Evolutionary conservation across 2,329 filamentous ascomycete species (phyloP).

Genomic region (Colletotrichum orchidophilum): DNA sequence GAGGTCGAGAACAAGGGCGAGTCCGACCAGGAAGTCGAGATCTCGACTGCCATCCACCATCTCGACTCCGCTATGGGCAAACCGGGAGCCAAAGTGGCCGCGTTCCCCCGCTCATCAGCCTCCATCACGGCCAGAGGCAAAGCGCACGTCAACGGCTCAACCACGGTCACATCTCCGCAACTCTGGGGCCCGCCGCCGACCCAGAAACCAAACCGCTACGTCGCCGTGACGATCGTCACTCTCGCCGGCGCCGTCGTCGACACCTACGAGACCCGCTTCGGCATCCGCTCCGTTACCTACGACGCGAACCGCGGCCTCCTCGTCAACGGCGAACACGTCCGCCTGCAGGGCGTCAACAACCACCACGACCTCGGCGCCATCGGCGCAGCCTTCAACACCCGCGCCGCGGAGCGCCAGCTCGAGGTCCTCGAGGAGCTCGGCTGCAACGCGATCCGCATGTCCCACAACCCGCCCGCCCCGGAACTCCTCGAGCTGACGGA

Average conservation of each 20-base stretch:
- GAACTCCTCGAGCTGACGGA: constrained; percentile 62
- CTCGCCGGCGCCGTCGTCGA: constrained; percentile 44
- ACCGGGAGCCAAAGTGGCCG: constrained; percentile 41
- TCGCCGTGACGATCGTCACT: constrained; percentile 53
- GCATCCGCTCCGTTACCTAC: constrained; percentile 55
- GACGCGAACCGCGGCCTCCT: constrained; percentile 51
- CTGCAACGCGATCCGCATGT: constrained; percentile 58
- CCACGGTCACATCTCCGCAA: constrained; percentile 43
- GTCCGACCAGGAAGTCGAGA: constrained; percentile 43
- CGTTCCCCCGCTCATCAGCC: constrained; percentile 44
- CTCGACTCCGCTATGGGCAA: constrained; percentile 45
- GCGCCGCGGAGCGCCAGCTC: constrained; percentile 59
- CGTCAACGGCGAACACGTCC: constrained; percentile 56
- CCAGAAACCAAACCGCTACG: constrained; percentile 57
- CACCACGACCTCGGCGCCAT: constrained; percentile 62
- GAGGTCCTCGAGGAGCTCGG: constrained; percentile 60
- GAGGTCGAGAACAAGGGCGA: constrained; percentile 55
- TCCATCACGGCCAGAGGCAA: constrained; percentile 44
- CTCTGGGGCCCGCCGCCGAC: constrained; percentile 59
- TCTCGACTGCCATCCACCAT: constrained; percentile 51
- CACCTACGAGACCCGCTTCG: constrained; percentile 59
- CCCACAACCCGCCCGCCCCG: constrained; percentile 62
- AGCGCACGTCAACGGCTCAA: constrained; percentile 45
- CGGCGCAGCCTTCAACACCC: constrained; percentile 59
- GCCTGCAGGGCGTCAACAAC: constrained; percentile 57